phyloP scores from a whole-genome alignment of 2,329 filamentous ascomycete genomes.

The Trematosphaeria pertusa region DNA sequence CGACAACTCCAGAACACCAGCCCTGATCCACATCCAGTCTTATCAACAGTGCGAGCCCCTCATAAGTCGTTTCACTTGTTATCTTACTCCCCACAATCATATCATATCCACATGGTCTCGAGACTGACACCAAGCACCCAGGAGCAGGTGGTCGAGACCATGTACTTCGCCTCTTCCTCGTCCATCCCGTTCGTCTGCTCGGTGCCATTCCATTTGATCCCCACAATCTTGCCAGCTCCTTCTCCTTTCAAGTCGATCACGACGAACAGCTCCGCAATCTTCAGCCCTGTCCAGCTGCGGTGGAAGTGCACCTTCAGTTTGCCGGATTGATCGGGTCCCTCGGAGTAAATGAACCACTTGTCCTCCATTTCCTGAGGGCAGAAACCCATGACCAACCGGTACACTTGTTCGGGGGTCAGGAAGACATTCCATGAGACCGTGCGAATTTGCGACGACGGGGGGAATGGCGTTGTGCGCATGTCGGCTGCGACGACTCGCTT shows the following conservation, averaged over 20 bases:
- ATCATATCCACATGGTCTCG: slow-evolving; percentile 48
- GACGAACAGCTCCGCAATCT: slow-evolving; percentile 44
- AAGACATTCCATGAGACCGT: slow-evolving; percentile 42
- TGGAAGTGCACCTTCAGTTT: slow-evolving; percentile 47
- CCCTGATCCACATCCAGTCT: too few relatives aligned
- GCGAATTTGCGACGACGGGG: slow-evolving; percentile 9
- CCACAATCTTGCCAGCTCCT: slow-evolving; percentile 43
- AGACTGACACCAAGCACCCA: slow-evolving; percentile 34
- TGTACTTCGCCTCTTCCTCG: slow-evolving; percentile 38
- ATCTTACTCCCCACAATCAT: neutral
- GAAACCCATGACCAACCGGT: slow-evolving; percentile 39
- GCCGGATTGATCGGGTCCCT: slow-evolving; percentile 39
- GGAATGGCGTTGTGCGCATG: slow-evolving; percentile 30
- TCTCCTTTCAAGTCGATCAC: slow-evolving; percentile 44
- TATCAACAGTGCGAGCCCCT: too few relatives aligned
- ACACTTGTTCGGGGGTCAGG: slow-evolving; percentile 37
- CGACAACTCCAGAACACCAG: too few relatives aligned
- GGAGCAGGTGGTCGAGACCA: slow-evolving; percentile 31
- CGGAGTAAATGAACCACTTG: slow-evolving; percentile 44
- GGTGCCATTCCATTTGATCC: slow-evolving; percentile 42
- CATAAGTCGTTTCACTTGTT: too few relatives aligned
- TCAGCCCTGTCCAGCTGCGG: slow-evolving; percentile 39
- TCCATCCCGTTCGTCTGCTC: slow-evolving; percentile 35
- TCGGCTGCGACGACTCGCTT: slow-evolving; percentile 15
- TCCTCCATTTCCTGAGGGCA: slow-evolving; percentile 30